Conservation (phyloP, 1,284 basidiomycete species). For the Xerocomus alliaceus region DNA sequence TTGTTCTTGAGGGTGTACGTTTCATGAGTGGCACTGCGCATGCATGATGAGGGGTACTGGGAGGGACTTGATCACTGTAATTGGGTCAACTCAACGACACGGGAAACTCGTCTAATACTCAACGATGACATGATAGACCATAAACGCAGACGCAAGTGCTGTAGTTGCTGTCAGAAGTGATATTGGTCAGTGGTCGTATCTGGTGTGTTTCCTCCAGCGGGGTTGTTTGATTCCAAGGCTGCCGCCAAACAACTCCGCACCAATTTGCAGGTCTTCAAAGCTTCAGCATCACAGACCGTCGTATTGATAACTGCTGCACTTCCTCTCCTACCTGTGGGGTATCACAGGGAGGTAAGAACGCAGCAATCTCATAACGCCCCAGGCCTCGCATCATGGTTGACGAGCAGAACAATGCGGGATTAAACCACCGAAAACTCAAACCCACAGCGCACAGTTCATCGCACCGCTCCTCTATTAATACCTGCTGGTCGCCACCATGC, state of each 20-base stretch:
- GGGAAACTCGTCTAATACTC: conserved; percentile 29
- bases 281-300: no score
- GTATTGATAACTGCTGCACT: no score
- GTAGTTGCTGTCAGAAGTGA: not conserved
- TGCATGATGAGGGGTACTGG: conserved; percentile 37
- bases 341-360: no score
- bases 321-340: no score
- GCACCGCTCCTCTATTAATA: no score
- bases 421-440: not conserved
- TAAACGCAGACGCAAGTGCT: not conserved
- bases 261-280: no score
- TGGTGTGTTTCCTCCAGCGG: not conserved
- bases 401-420: not conserved
- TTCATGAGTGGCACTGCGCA: conserved; percentile 39
- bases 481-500: not conserved
- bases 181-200: not conserved
- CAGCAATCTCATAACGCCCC: not conserved
- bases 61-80: conserved; percentile 32
- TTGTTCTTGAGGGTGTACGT: conserved; percentile 41
- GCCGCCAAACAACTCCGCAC: conserved; percentile 43
- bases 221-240: conserved; percentile 38
- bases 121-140: conserved; percentile 35
- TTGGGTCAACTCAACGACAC: conserved; percentile 26
- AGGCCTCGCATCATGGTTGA: not conserved
- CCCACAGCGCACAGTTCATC: not conserved